Evolutionary conservation across 345 rosid genomes (phyloP).

Genomic region (Gossypium rotundifolium): DNA sequence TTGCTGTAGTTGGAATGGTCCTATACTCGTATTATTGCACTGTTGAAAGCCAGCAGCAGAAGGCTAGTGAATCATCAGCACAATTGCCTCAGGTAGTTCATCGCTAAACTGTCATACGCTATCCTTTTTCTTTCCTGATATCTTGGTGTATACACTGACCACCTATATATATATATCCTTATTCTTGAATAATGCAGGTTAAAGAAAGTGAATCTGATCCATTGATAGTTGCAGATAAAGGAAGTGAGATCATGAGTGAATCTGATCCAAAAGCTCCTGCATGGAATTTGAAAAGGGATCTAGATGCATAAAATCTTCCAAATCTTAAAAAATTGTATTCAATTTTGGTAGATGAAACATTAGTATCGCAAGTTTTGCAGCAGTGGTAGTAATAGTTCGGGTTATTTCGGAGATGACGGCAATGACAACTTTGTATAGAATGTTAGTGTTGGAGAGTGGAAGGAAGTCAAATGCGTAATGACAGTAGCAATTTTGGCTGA

Average conservation of each 20-base stretch:
- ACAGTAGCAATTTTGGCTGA: constrained; percentile 24
- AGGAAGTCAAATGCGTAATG: not conserved
- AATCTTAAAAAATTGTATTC: constrained; percentile 3
- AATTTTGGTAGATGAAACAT: constrained; percentile 14
- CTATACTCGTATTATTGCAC: constrained; percentile 85
- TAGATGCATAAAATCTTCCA: constrained; percentile 52
- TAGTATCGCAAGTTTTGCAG: not conserved
- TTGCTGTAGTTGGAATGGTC: constrained; percentile 93
- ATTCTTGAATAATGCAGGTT: constrained; percentile 32
- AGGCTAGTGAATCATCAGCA: constrained; percentile 54
- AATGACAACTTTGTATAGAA: not conserved
- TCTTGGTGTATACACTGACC: not conserved
- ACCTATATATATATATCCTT: not conserved
- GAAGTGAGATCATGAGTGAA: constrained; percentile 58
- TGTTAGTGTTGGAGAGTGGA: constrained; percentile 3
- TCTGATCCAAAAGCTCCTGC: constrained; percentile 40
- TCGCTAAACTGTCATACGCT: not conserved
- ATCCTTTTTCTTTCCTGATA: not conserved
- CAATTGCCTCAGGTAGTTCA: constrained; percentile 65
- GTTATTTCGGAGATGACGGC: too few relatives aligned
- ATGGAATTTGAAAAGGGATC: constrained; percentile 87
- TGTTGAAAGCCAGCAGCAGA: constrained; percentile 80
- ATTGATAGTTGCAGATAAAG: constrained; percentile 60
- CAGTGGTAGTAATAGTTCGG: too few relatives aligned
- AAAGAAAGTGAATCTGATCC: constrained; percentile 89